Evolutionary conservation across 345 rosid species (phyloP).

Genomic region (Gossypium turneri): DNA sequence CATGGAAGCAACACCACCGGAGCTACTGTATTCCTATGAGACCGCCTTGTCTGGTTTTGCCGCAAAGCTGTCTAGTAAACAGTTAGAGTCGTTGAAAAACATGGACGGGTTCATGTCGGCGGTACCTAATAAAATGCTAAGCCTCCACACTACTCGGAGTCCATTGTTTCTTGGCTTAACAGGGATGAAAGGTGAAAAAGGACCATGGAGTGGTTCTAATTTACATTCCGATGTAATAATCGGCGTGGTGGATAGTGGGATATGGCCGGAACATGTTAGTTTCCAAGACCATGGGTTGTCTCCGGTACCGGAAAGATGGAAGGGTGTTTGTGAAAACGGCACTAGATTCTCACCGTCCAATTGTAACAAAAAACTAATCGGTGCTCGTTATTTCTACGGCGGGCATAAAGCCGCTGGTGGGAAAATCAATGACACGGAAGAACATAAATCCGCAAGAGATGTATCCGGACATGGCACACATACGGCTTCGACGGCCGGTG

Average conservation of each 20-base stretch:
- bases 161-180: slow-evolving; percentile 64
- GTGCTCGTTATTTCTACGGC: slow-evolving; percentile 59
- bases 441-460: slow-evolving; percentile 57
- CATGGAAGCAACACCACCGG: slow-evolving; percentile 26
- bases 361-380: slow-evolving; percentile 77
- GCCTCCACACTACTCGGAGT: slow-evolving; percentile 67
- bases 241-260: slow-evolving; percentile 69
- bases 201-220: slow-evolving; percentile 46
- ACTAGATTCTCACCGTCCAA: slow-evolving; percentile 47
- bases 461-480: slow-evolving; percentile 73
- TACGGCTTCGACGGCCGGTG: slow-evolving; percentile 81
- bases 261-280: slow-evolving; percentile 77
- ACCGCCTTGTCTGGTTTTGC: slow-evolving; percentile 62
- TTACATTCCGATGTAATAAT: slow-evolving; percentile 55
- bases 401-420: slow-evolving; percentile 54
- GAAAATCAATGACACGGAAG: slow-evolving; percentile 41
- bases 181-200: slow-evolving; percentile 27
- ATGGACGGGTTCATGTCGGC: slow-evolving; percentile 57
- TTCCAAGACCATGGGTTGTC: slow-evolving; percentile 58
- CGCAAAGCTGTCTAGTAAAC: slow-evolving; percentile 50
- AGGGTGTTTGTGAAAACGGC: slow-evolving; percentile 64
- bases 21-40: slow-evolving; percentile 53
- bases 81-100: slow-evolving; percentile 44
- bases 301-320: slow-evolving; percentile 62
- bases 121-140: slow-evolving; percentile 52